A percentile compares a stretch with the other conserved stretches of the same genome.
Evolutionary conservation across 129 eudicot genomes (phyloP).

Genomic region (Centaurea solstitialis): DNA sequence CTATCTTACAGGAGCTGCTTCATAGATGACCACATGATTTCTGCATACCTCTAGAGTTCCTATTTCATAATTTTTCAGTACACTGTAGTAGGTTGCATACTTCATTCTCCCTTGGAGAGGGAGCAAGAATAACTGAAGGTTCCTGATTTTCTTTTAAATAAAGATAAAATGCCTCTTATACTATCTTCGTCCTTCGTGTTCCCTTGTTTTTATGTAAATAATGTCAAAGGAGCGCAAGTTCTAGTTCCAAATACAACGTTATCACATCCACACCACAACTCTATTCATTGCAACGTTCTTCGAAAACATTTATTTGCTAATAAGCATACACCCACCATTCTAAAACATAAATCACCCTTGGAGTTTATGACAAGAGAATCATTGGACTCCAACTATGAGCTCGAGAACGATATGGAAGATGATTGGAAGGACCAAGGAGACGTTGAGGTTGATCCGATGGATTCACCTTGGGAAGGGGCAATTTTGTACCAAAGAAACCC

Average conservation of each 20-base stretch:
- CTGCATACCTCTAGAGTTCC: background rate
- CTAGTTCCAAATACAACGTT: conserved; percentile 11
- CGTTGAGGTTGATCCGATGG: conserved; percentile 39
- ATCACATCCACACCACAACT: conserved; percentile 1
- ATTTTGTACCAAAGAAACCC: conserved; percentile 73
- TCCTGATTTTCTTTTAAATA: background rate
- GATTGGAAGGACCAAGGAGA: conserved; percentile 49
- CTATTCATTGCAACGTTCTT: conserved; percentile 1
- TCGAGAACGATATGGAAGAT: conserved; percentile 27
- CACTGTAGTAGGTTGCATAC: background rate
- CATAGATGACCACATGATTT: background rate
- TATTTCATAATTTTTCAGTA: conserved; percentile 3
- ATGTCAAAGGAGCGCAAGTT: conserved; percentile 10
- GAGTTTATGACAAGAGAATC: conserved; percentile 24
- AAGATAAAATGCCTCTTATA: conserved; percentile 36
- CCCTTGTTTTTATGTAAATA: conserved; percentile 32
- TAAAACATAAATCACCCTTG: conserved; percentile 17
- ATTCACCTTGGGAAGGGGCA: conserved; percentile 95
- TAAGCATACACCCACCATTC: conserved; percentile 15
- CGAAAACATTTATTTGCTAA: background rate
- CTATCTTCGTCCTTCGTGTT: conserved; percentile 28
- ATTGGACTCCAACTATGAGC: conserved; percentile 35
- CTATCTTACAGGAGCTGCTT: conserved; percentile 20
- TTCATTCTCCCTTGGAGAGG: background rate
- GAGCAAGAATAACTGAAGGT: background rate